Base-by-base conservation (phyloP, 2,329 filamentous ascomycete genomes). In the Lecanicillium sp. region DNA sequence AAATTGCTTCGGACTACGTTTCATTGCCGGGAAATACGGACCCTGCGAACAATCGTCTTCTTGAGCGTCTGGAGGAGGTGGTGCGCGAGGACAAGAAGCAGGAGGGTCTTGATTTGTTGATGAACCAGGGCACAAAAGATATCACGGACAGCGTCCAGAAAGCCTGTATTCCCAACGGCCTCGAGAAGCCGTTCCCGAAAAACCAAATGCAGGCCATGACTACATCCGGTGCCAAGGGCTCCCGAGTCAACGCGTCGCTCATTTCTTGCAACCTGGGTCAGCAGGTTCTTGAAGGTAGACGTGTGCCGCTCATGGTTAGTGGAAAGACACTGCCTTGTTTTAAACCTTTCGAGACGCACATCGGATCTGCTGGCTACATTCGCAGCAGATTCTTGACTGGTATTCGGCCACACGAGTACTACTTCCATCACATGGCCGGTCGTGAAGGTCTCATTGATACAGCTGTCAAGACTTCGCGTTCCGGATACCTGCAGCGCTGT, bases 151-250 rank as follows among this genome's bases (percentile, higher is more conserved):
- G 74, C 1, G 84, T 97, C 37, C 95, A 90, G 9, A 75, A 75
- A 39, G 78, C 79, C 2, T 95, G 90, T 66, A 76, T 98, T 55
- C 93, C 93, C 0, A 69, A 72, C 17, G 89, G 87, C 35, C 78
- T 98, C 23, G 83, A 87, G 59, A 98, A 97, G 68, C 81, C 86
- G 7, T 98, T 98, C 67, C 93, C 93, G 1, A 86, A 85, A 62
- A 98, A 98, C 62, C 91, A 97, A 68, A 98, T 98, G 91, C 93
- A 98, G 73, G 83, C 87, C 55, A 98, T 98, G 93, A 98, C 93
- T 19, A 86, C 85, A 12, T 96, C 93, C 49, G 93, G 93, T 65
- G 93, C 93, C 44, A 98, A 98, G 71, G 93, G 93, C 63, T 86
- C 81, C 47, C 74, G 80, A 59, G 93, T 98, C 67, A 98, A 98